Evolutionary conservation across 2,329 filamentous ascomycete species (phyloP), one percentile per base, ranked within the genome.

Genomic region (Leptographium lundbergii): DNA sequence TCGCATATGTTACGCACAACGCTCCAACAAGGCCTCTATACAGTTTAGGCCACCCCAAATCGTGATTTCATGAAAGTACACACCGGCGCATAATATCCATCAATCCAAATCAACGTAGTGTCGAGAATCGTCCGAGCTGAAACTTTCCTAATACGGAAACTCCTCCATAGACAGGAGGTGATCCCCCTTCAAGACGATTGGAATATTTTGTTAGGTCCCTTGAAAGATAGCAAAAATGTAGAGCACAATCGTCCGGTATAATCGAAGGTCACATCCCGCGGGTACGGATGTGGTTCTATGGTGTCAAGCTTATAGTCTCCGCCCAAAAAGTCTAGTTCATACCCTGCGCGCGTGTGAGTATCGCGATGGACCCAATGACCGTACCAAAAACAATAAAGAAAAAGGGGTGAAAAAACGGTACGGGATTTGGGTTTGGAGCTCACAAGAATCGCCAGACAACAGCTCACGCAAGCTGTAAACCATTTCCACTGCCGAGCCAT

Each of bases 141-240:
- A 45, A n/a, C 34, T 14, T 36, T 14, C 13, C 34, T 36, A 7
- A 11, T 36, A 11, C 34, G 5, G 3, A 10, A 36, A 3, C 34
- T 14, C 34, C 34, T 36, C 13, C 14, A 6, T 17, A 22, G 22
- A 6, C 9, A 11, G 22, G 22, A 29, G 24, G 17, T 32, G 4
- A 27, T 9, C 24, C 3, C 2, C 24, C 3, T 25, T 45, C 52
- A 61, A 6, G 13, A 58, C 5, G 57, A 56, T 11, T 60, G 61
- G 22, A 59, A 59, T 6, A 65, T 63, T 42, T 60, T 61, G 13
- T 22, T 17, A 24, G 59, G 56, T n/a, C 54, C 47, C 36, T 55
- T 25, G 64, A 83, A 83, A 0, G 79, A 82, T 25, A 82, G 69
- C 59, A 83, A 64, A 65, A 83, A 82, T 65, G 76, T 76, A 57